Percentiles rank a stretch among this genome's conserved stretches.
These are phyloP conservation scores for Chloromonas sp. DNA, from an alignment of 163 green algal genomes.

Conservation along the genomic window DNA sequence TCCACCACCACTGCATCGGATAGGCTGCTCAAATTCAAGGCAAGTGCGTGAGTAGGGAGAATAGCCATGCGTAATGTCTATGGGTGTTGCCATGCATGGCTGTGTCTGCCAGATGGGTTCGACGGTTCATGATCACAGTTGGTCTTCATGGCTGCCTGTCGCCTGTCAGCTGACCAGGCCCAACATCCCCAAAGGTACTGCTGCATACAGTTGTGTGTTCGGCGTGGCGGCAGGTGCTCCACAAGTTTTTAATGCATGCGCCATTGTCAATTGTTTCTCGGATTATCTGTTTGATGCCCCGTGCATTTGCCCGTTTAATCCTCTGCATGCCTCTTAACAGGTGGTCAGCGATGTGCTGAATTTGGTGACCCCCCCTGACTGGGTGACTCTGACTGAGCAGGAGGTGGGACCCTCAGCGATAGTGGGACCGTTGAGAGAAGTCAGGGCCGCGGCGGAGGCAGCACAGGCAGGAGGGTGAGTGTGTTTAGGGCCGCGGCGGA, in stretches of 20 bases:
- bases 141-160: background rate
- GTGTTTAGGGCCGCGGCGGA: background rate
- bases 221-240: too few relatives aligned
- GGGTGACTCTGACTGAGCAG: constrained; percentile 21
- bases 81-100: background rate
- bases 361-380: constrained; percentile 48
- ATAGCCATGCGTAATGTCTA: background rate
- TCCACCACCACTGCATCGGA: constrained; percentile 52
- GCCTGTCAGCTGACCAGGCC: background rate
- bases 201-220: too few relatives aligned
- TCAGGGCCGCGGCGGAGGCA: background rate
- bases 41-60: constrained; percentile 11
- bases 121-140: background rate
- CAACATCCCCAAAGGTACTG: too few relatives aligned
- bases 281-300: too few relatives aligned
- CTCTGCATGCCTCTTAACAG: background rate
- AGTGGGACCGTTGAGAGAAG: background rate
- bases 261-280: too few relatives aligned
- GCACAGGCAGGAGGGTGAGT: background rate
- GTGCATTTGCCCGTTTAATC: too few relatives aligned
- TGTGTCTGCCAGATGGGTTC: background rate
- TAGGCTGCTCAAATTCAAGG: constrained; percentile 58
- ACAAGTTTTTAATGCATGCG: too few relatives aligned
- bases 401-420: background rate
- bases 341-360: constrained; percentile 59